A percentile compares a stretch with the other conserved stretches of the same genome.
Conservation (phyloP, 139 green algal genomes). For the Chara braunii region DNA sequence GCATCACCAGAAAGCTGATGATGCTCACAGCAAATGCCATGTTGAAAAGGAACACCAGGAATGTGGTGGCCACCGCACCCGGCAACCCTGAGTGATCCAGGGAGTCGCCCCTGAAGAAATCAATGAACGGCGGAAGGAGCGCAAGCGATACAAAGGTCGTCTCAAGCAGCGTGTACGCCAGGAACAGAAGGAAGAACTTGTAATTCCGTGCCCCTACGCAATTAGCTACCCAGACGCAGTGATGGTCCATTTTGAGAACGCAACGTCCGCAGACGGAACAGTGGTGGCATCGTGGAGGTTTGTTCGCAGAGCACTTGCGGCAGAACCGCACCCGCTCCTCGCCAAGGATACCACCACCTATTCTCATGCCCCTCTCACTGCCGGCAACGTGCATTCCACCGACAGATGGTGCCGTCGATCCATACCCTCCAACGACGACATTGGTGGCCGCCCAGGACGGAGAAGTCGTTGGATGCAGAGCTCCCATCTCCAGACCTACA, state of each 20-base stretch:
- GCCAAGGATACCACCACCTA: no score
- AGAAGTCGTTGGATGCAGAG: no score
- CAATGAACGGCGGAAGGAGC: slow-evolving; percentile 33
- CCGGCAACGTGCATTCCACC: no score
- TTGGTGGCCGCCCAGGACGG: no score
- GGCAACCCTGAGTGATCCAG: no score
- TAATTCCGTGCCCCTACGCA: slow-evolving; percentile 90
- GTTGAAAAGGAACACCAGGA: slow-evolving; percentile 43
- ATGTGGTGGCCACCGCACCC: slow-evolving; percentile 16
- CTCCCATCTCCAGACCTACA: no score
- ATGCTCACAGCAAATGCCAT: slow-evolving; percentile 45
- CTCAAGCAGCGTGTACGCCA: slow-evolving; percentile 52
- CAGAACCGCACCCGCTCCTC: no score
- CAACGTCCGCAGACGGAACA: slow-evolving; percentile 76
- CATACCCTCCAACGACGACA: no score
- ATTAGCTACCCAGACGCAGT: slow-evolving; percentile 79
- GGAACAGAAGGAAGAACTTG: slow-evolving; percentile 91
- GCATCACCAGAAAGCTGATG: slow-evolving; percentile 50
- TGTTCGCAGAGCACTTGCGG: slow-evolving; percentile 56
- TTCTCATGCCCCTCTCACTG: no score
- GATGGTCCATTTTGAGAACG: slow-evolving; percentile 83
- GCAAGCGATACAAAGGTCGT: slow-evolving; percentile 11
- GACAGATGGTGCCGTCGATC: no score
- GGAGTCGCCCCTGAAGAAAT: slow-evolving; percentile 13
- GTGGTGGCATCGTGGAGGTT: slow-evolving; percentile 84